Evolutionary conservation across 208 protist genomes (phyloP).

Genomic region (Trypanosoma mega): DNA sequence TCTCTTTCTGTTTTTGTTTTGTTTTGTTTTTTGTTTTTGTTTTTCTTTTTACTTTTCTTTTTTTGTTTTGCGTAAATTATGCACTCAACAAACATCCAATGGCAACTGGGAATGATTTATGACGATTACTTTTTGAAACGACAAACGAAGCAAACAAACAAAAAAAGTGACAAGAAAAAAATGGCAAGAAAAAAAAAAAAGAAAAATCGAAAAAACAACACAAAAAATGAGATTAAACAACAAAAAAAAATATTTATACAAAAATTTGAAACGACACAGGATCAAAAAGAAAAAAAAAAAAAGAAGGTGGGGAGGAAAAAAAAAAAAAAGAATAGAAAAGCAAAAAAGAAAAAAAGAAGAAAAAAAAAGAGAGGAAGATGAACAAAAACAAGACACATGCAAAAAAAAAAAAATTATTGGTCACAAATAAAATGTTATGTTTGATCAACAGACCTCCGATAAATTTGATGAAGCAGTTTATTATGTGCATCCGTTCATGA

Average conservation of each 20-base stretch:
- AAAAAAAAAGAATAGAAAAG: conserved; percentile 19
- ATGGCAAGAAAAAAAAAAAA: conserved; percentile 10
- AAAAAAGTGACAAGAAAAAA: background rate
- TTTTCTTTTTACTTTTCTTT: too few species aligned
- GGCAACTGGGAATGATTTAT: too few species aligned
- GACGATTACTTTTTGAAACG: conserved; percentile 1
- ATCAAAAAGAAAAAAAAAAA: background rate
- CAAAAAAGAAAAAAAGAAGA: conserved; percentile 3
- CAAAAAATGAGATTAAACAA: background rate
- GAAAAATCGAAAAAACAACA: background rate
- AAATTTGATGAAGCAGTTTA: too few species aligned
- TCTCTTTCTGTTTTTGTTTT: too few species aligned
- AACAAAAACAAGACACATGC: background rate
- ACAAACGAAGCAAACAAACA: background rate
- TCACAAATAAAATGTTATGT: too few species aligned
- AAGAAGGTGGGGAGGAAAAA: background rate
- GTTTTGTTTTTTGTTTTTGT: too few species aligned
- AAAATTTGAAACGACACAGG: too few species aligned
- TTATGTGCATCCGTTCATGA: too few species aligned
- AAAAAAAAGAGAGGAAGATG: background rate
- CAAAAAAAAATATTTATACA: conserved; percentile 6
- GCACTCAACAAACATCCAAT: too few species aligned
- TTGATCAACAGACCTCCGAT: too few species aligned
- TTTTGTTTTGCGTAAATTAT: too few species aligned
- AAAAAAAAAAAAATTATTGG: background rate